Base-by-base conservation (phyloP, 2,329 filamentous ascomycete genomes). In the Aspergillus japonicus region DNA sequence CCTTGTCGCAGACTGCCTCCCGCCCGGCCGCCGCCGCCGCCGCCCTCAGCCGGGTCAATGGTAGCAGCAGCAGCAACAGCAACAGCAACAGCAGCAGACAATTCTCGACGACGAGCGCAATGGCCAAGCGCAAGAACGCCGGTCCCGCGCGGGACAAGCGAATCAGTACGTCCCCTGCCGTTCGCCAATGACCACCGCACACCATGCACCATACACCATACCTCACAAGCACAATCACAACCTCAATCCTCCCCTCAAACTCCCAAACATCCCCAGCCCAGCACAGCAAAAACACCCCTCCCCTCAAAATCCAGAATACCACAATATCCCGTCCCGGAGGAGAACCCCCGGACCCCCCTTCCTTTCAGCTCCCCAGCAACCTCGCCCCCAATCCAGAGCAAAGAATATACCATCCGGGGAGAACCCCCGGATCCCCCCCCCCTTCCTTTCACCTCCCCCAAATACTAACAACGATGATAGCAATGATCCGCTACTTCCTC, bases 401-500 rank as follows among this genome's bases (percentile, higher is more conserved):
- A 21, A 21, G 21, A 21, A 21, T 21, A 21, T 21, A 21, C 21
- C 21, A 21, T 21, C 21, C 21, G 21, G 21, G 21, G 21, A 21
- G 21, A 21, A 21, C 21, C 21, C 21, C 21, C 21, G 21, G 21
- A 21, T 2, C 21, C 21, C 21, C 21, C 21, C 23, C 23, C 23
- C 23, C 23, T 23, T 23, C 23, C 23, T 23, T 23, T 23, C 23
- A 23, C 2, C 26, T 8, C 26, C 26, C 7, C 72, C 62, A 50
- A 54, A 55, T 21, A 8, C 44, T 58, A 19, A 56, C 51, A 66
- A 68, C 44, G 42, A 62, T 67, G 19, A 52, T 68, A 87, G 85
- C 83, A 39, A 72, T 86, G 57, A 90, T 91, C 74, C 82, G 87
- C 69, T 91, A 90, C 79, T 85, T 88, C 76, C 85, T 91, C 67